Base-by-base conservation (phyloP, 208 protist genomes). In the Crithidia brevicula region DNA sequence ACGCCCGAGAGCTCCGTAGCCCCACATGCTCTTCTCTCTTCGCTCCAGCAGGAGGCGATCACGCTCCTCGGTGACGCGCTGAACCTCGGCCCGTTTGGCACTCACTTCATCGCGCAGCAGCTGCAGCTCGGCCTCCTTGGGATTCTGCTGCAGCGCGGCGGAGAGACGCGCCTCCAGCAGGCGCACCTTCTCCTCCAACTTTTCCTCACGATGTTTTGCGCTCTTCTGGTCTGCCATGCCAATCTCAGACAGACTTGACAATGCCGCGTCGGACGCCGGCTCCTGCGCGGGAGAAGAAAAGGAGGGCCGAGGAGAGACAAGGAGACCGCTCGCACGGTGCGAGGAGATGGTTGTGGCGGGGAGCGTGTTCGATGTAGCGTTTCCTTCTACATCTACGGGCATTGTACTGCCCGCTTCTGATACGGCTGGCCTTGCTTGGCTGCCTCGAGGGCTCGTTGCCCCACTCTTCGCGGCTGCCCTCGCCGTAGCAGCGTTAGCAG, bases 91-190 rank as follows among this genome's bases (percentile, higher is more conserved):
- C 9, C 58, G 60, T 47, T 64, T 65, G 1, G 64, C 76, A 16
- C 40, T 28, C 38, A 81, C 51, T 60, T 86, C 81, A 20, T 86
- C 81, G 0, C 76, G 71, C 63, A 86, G 59, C 34, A 72, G 67
- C 53, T 81, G 71, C 58, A 86, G 40, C 43, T 86, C 81, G 16
- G 72, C 72, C 50, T 54, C 61, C 25, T 27, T 63, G 9, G 79
- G 79, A 42, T 73, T 80, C 38, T 49, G 38, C 23, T 77, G 63
- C 38, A 72, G 72, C 20, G 67, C 69, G n/a, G 63, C 63, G n/a
- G 72, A 36, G 36, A 84, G 68, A 11, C 47, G 65, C 23, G 53
- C 58, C 43, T 84, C 79, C 16, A 84, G 68, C 31, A 72, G 59
- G 10, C 69, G 47, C 4, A 72, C 56, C 53, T 72, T 75, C 45